Base-by-base conservation (phyloP, 805 yeast genomes). In the Starmera caribaea region DNA sequence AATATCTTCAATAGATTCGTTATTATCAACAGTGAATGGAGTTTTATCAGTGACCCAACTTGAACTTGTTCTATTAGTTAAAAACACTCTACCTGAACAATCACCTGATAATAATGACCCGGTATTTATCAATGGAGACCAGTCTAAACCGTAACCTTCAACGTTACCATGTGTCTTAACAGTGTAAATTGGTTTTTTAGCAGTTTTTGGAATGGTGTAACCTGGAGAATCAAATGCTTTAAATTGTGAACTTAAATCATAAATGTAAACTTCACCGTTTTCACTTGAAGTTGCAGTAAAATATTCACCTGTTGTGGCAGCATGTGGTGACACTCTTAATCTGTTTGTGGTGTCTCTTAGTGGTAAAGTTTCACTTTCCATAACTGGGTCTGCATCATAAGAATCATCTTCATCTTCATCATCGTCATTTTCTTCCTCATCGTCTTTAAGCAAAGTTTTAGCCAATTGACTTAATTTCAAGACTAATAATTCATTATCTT, bases 71-170 rank as follows among this genome's bases (percentile, higher is more conserved):
- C 95, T 75, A 39, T 75, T 70, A 8, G 97, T 88, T 40, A 81
- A 66, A 60, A 73, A 83, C 32, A 90, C 74, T 54, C 90, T 71
- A 38, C 98, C 98, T 16, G 82, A 66, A 47, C 85, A 68, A 59
- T 92, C 98, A 52, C 98, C 98, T 4, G 94, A 75, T 41, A 92
- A 68, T 45, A 92, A 65, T 1, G 88, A 72, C 16, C 97, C 97
- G 3, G 86, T 75, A 47, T 71, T 72, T 44, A 79, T 74, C 46
- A 82, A 65, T 34, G 97, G 96, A 1, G 95, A 85, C 98, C 98
- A 92, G 61, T 90, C 98, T 35, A 92, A 61, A 13, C 96, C 98
- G 55, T 87, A 92, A 30, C 98, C 97, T 65, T 92, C 98, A n/a
- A 85, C 95, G 48, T 81, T 81, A 17, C 97, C 97, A 58, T 92